phyloP scores from a whole-genome alignment of 1,284 basidiomycete species.

The Cryptococcus floricola region DNA sequence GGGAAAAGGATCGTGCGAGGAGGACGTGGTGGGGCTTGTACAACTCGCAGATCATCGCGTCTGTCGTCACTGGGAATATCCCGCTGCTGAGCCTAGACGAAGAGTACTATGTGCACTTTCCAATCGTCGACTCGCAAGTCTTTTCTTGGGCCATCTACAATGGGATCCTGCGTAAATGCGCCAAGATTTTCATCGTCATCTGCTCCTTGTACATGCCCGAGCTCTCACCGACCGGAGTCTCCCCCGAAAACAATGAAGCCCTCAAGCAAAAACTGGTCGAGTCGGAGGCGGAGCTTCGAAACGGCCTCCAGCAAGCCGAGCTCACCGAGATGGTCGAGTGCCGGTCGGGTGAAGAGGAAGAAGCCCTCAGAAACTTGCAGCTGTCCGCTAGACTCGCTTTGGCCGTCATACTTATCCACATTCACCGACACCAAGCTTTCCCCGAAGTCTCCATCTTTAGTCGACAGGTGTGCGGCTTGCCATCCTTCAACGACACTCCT shows the following conservation, averaged over 20 bases:
- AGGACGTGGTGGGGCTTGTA: conserved; percentile 49
- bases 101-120: conserved; percentile 41
- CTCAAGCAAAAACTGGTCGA: conserved; percentile 30
- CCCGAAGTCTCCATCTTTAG: conserved; percentile 49
- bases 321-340: conserved; percentile 37
- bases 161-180: conserved; percentile 37
- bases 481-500: conserved; percentile 20
- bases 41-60: conserved; percentile 31
- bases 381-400: conserved; percentile 41
- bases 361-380: conserved; percentile 47
- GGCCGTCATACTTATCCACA: conserved; percentile 47
- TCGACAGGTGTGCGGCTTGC: conserved; percentile 47
- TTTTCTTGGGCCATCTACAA: conserved; percentile 46
- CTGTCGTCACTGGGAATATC: conserved; percentile 29
- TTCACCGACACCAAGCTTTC: conserved; percentile 47
- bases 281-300: conserved; percentile 39
- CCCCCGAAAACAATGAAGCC: conserved; percentile 4
- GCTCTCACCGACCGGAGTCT: not conserved
- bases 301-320: conserved; percentile 45
- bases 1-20: conserved; percentile 43
- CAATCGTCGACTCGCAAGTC: conserved; percentile 38
- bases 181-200: conserved; percentile 36
- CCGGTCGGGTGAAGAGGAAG: conserved; percentile 48
- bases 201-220: conserved; percentile 29
- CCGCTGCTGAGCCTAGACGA: conserved; percentile 43